Evolutionary conservation across 345 rosid species (phyloP), one percentile per base, ranked within the genome.

Genomic region (Salix udensis): DNA sequence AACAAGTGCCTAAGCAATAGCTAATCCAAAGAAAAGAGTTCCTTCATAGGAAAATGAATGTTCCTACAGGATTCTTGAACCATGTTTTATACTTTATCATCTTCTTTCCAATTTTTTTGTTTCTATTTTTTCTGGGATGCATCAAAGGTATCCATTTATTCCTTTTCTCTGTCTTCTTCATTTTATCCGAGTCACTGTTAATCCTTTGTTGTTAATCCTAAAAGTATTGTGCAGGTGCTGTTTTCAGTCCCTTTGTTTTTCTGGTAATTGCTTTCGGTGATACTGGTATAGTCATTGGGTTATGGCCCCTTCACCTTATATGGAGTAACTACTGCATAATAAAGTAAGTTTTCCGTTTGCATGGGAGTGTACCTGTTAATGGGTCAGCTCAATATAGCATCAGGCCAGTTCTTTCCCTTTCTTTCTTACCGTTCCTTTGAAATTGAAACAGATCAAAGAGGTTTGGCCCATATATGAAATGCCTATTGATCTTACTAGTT

Each of bases 301-400:
- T 80, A 46, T 76, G 76, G 70, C 79, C 83, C 10, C 53, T 55
- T 65, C 79, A 76, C 67, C 76, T 80, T 39, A 34, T 71, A n/a
- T 76, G 79, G 79, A 71, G 76, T 24, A 40, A 67, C 64, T 76
- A 39, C 74, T 70, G 73, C 72, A 18, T 80, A 55, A 58, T 72
- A 36, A 76, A 62, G 83, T 80, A 36, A 39, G 48, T 4, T 40
- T 55, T 55, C 68, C 40, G 31, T 55, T 53, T 18, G 4, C 9
- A 18, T 21, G 36, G 46, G 21, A 21, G 9, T 37, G n/a, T 13
- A 65, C 40, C 28, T 7, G 30, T 10, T 21, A 23, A 2, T 62
- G 31, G 31, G 66, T 62, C 66, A 62, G 16, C 34, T 65, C 40
- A n/a, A 6, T 70, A 24, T 42, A 23, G 46, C 30, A 46, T 12